phyloP scores from a whole-genome alignment of 352 stramenopile species.

The Phytophthora gonapodyides region DNA sequence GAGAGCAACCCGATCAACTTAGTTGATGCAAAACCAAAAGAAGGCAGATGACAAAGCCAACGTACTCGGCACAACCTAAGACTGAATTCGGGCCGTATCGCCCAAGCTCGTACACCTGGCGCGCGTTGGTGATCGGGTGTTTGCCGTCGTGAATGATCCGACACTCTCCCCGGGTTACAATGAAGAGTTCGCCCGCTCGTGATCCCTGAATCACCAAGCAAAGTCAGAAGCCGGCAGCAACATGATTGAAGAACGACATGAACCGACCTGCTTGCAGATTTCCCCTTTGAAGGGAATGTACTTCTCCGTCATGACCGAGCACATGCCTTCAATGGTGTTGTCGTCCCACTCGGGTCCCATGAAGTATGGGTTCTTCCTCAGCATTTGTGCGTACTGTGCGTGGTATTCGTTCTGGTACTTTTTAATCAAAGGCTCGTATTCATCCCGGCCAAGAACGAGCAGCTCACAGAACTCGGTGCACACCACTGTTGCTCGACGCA shows the following conservation, averaged over 20 bases:
- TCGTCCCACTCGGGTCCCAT: slow-evolving; percentile 79
- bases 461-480: slow-evolving; percentile 79
- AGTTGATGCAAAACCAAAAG: background rate
- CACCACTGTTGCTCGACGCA: slow-evolving; percentile 72
- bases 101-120: slow-evolving; percentile 67
- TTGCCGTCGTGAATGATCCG: slow-evolving; percentile 78
- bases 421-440: slow-evolving; percentile 83
- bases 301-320: slow-evolving; percentile 85
- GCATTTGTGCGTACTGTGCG: slow-evolving; percentile 76
- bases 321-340: slow-evolving; percentile 86
- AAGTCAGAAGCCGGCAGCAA: background rate
- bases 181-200: slow-evolving; percentile 69
- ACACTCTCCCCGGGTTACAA: slow-evolving; percentile 78
- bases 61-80: slow-evolving; percentile 79
- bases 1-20: slow-evolving; percentile 3
- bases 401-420: slow-evolving; percentile 88
- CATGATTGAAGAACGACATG: background rate
- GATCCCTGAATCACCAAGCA: slow-evolving; percentile 48
- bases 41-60: background rate
- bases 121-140: slow-evolving; percentile 65
- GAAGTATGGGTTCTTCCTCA: slow-evolving; percentile 81
- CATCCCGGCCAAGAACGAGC: slow-evolving; percentile 72
- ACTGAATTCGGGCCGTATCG: slow-evolving; percentile 78
- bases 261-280: slow-evolving; percentile 75
- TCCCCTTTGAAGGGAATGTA: slow-evolving; percentile 70